Percentiles rank a stretch among this genome's conserved stretches.
phyloP scores from a whole-genome alignment of 2,329 filamentous ascomycete species.

The Boeremia exigua region DNA sequence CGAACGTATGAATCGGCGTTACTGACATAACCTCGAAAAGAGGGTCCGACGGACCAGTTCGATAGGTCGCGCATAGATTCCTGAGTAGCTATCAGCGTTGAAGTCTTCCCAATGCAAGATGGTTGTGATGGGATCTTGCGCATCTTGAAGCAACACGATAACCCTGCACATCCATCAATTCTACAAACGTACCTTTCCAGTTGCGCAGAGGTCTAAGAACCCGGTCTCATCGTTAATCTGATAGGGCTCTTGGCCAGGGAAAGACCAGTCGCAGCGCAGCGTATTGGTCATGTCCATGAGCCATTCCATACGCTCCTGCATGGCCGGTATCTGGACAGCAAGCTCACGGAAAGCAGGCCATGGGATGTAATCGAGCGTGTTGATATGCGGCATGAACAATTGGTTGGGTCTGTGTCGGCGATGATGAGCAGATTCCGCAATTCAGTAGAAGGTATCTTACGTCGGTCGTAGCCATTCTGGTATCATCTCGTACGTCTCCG shows the following conservation, averaged over 20 bases:
- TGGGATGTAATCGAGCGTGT: constrained; percentile 27
- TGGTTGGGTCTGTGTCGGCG: constrained; percentile 26
- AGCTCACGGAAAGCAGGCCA: constrained; percentile 37
- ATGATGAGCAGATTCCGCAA: not conserved
- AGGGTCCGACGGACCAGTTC: constrained; percentile 31
- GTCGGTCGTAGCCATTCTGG: constrained; percentile 35
- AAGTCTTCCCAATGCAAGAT: not conserved
- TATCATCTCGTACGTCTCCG: constrained; percentile 30
- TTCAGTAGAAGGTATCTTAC: constrained; percentile 7
- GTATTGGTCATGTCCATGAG: constrained; percentile 29
- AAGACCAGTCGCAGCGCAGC: constrained; percentile 28
- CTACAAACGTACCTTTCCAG: constrained; percentile 20
- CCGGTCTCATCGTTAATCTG: constrained; percentile 20
- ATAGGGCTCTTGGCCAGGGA: constrained; percentile 18
- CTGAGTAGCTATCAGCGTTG: not conserved
- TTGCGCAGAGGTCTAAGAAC: constrained; percentile 21
- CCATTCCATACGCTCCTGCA: constrained; percentile 36
- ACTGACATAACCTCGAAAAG: constrained; percentile 31
- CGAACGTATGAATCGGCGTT: constrained; percentile 34
- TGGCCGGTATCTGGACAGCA: constrained; percentile 30
- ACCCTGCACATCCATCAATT: not conserved
- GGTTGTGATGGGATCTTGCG: not conserved
- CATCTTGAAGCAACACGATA: not conserved
- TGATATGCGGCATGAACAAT: constrained; percentile 36
- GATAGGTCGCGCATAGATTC: constrained; percentile 20